These are phyloP conservation scores for Cadophora sp. DNA, from an alignment of 2,329 filamentous ascomycete species.

Conservation along the genomic window DNA sequence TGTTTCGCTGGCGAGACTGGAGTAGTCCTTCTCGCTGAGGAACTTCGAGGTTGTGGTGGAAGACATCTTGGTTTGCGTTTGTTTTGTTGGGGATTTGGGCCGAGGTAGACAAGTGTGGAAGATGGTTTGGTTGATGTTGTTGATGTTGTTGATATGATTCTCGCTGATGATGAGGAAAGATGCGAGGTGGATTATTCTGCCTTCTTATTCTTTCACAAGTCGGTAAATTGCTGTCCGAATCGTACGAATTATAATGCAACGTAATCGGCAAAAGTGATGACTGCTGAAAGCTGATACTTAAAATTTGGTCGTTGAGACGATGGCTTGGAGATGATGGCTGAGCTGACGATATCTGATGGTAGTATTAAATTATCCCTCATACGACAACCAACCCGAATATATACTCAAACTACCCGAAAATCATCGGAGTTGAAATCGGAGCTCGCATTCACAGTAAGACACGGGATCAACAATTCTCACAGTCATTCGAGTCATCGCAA, in stretches of 20 bases:
- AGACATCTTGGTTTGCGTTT: not conserved
- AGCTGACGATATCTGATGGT: not conserved
- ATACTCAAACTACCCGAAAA: not conserved
- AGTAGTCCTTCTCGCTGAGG: slow-evolving; percentile 12
- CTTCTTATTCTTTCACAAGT: not conserved
- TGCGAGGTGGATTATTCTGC: not conserved
- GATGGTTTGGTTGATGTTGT: not conserved
- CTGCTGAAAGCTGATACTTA: not conserved
- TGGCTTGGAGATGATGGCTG: slow-evolving; percentile 8
- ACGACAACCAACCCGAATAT: not conserved
- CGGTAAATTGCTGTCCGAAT: not conserved
- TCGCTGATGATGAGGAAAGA: not conserved
- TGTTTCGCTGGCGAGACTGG: slow-evolving; percentile 1
- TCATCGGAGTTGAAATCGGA: not conserved
- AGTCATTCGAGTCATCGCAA: not conserved
- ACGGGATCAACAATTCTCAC: too few species aligned
- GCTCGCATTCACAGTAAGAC: not conserved
- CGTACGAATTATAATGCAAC: not conserved
- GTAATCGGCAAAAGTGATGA: not conserved
- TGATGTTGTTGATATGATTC: not conserved
- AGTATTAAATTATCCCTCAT: not conserved
- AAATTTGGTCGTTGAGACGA: not conserved
- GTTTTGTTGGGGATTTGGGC: too few species aligned
- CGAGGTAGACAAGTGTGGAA: not conserved
- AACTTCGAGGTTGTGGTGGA: not conserved